Percentiles rank a stretch among this genome's conserved stretches.
Evolutionary conservation across 441 rosid genomes (phyloP).

Genomic region (Aquilaria agallochum): DNA sequence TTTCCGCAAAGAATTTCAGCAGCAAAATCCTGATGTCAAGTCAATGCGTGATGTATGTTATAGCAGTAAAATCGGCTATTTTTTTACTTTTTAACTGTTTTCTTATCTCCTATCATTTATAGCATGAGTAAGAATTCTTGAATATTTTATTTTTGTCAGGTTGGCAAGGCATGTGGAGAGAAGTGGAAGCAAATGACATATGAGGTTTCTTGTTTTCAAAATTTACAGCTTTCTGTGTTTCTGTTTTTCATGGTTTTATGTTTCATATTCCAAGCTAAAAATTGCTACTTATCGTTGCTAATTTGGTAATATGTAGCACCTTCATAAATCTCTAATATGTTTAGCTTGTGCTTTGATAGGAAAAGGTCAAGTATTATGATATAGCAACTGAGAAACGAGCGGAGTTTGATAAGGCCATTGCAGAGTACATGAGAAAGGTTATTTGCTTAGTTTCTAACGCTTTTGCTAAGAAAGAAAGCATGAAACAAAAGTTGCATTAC

Average conservation of each 20-base stretch:
- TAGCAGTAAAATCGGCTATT: slow-evolving; percentile 5
- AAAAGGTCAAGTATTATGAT: slow-evolving; percentile 87
- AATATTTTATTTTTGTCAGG: slow-evolving; percentile 30
- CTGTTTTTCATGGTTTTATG: slow-evolving; percentile 2
- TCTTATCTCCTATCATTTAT: slow-evolving; percentile 5
- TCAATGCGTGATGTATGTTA: slow-evolving; percentile 86
- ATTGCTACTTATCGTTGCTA: no score
- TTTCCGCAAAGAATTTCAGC: slow-evolving; percentile 81
- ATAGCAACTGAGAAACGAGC: slow-evolving; percentile 81
- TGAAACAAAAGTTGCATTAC: background rate
- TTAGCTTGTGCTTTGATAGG: slow-evolving; percentile 31
- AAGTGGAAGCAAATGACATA: slow-evolving; percentile 91
- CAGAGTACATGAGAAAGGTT: slow-evolving; percentile 70
- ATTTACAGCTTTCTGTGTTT: background rate
- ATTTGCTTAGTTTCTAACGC: background rate
- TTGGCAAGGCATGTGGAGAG: slow-evolving; percentile 97
- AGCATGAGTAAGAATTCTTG: slow-evolving; percentile 4
- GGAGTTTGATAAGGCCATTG: slow-evolving; percentile 74
- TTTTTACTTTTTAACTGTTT: slow-evolving; percentile 9
- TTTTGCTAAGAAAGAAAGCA: slow-evolving; percentile 3
- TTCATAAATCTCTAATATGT: no score
- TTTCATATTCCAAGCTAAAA: no score
- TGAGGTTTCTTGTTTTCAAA: slow-evolving; percentile 38
- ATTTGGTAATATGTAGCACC: no score
- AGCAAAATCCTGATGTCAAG: slow-evolving; percentile 83